Evolutionary conservation across 2,329 filamentous ascomycete species (phyloP).

Genomic region (Chaetomium olivaceum): DNA sequence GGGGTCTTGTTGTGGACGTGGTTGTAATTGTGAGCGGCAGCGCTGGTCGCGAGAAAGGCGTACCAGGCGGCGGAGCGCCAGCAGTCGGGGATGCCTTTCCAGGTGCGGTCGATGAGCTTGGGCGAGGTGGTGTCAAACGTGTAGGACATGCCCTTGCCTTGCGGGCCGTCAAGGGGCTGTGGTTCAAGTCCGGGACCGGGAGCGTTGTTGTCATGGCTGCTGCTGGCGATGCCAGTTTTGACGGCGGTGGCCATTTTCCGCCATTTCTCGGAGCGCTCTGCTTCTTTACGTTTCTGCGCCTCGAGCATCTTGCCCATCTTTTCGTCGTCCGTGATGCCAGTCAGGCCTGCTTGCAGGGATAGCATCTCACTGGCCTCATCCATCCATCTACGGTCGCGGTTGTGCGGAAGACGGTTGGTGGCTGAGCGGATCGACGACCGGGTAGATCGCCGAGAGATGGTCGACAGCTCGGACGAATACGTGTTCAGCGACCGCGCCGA

Average conservation of each 20-base stretch:
- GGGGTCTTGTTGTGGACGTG: constrained; percentile 47
- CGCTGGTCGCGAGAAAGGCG: constrained; percentile 80
- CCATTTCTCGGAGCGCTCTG: constrained; percentile 65
- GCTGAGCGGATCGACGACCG: constrained; percentile 59
- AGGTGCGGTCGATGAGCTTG: constrained; percentile 88
- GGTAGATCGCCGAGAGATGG: constrained; percentile 53
- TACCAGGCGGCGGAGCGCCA: constrained; percentile 96
- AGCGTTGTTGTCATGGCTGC: not conserved
- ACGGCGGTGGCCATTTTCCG: constrained; percentile 63
- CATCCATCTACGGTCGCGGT: constrained; percentile 60
- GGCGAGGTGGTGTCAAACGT: constrained; percentile 80
- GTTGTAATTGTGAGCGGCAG: constrained; percentile 53
- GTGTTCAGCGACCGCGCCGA: constrained; percentile 62
- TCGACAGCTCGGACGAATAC: constrained; percentile 54
- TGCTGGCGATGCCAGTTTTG: constrained; percentile 43
- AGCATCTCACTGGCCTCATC: constrained; percentile 70
- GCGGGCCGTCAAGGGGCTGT: not conserved
- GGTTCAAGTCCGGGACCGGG: not conserved
- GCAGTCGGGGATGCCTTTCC: constrained; percentile 96
- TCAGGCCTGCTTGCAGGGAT: constrained; percentile 57
- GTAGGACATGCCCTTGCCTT: constrained; percentile 59
- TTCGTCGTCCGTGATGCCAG: constrained; percentile 58
- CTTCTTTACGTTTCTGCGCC: constrained; percentile 62
- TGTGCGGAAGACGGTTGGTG: constrained; percentile 60
- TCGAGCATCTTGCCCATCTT: constrained; percentile 54